Evolutionary conservation across 2,329 filamentous ascomycete species (phyloP).

Genomic region (Hortaea werneckii): DNA sequence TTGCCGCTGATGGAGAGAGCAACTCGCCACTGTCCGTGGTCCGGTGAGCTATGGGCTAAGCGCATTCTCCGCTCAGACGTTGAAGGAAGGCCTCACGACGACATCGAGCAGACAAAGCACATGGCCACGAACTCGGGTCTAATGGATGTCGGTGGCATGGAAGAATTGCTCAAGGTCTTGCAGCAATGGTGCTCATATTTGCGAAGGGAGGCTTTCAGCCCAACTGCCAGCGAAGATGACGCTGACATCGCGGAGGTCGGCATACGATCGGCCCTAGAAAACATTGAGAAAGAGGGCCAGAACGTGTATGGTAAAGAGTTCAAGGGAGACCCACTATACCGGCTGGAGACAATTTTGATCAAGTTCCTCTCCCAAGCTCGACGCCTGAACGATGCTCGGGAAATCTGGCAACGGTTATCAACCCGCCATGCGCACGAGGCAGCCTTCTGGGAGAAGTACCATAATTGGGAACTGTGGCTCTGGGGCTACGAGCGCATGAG

Average conservation of each 20-base stretch:
- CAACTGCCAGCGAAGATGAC: slow-evolving; percentile 64
- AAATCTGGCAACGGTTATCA: slow-evolving; percentile 60
- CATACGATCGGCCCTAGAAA: slow-evolving; percentile 74
- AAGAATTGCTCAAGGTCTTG: slow-evolving; percentile 82
- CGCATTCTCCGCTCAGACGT: slow-evolving; percentile 79
- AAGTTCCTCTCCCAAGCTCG: slow-evolving; percentile 81
- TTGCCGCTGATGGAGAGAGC: slow-evolving; percentile 70
- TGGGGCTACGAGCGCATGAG: slow-evolving; percentile 49
- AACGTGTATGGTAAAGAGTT: slow-evolving; percentile 67
- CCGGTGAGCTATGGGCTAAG: slow-evolving; percentile 80
- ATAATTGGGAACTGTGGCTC: slow-evolving; percentile 80
- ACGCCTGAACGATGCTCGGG: slow-evolving; percentile 64
- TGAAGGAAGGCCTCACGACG: slow-evolving; percentile 62
- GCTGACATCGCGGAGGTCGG: slow-evolving; percentile 84
- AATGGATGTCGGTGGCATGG: slow-evolving; percentile 75
- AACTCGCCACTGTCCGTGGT: slow-evolving; percentile 87
- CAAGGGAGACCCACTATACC: slow-evolving; percentile 77
- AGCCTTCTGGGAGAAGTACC: slow-evolving; percentile 90
- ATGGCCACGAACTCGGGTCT: slow-evolving; percentile 77
- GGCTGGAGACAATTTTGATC: slow-evolving; percentile 83
- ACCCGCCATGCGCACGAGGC: slow-evolving; percentile 65
- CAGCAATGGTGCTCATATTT: slow-evolving; percentile 92
- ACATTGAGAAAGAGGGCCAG: slow-evolving; percentile 67
- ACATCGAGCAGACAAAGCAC: slow-evolving; percentile 85
- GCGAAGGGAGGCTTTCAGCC: slow-evolving; percentile 70